Evolutionary conservation across 2,329 filamentous ascomycete species (phyloP).

Genomic region (Dothiorella sarmentorum): DNA sequence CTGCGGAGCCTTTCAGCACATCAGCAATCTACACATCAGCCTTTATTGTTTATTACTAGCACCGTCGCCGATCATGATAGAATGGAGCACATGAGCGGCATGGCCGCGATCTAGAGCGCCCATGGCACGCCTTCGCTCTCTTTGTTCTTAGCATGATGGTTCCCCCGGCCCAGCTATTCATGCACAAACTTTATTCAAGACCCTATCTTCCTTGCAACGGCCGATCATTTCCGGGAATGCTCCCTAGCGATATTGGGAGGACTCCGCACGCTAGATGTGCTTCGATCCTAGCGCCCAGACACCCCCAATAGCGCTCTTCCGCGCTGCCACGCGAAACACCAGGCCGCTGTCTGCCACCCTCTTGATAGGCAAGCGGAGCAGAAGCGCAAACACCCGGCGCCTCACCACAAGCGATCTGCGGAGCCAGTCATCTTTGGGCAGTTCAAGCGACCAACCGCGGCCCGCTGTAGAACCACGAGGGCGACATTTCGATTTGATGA

Average conservation of each 20-base stretch:
- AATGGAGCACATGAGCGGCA: not conserved
- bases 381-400: not conserved
- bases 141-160: not conserved
- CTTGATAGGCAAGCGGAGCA: not conserved
- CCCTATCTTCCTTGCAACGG: not conserved
- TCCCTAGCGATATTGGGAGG: not conserved
- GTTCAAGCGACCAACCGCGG: conserved; percentile 1
- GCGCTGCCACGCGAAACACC: not conserved
- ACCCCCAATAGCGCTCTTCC: not conserved
- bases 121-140: not conserved
- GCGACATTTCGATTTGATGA: not conserved
- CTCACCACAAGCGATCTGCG: conserved; percentile 1
- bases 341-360: not conserved
- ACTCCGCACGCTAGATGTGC: not conserved
- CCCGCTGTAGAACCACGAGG: not conserved
- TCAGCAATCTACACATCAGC: too few species aligned
- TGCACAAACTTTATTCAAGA: conserved; percentile 1
- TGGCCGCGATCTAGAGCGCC: not conserved
- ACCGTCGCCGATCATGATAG: not conserved
- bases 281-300: not conserved
- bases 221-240: not conserved
- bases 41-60: not conserved
- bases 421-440: not conserved
- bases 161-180: not conserved
- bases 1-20: too few species aligned